These are phyloP conservation scores for Verticillium nubilum DNA, from an alignment of 2,329 filamentous ascomycete species.

Conservation along the genomic window DNA sequence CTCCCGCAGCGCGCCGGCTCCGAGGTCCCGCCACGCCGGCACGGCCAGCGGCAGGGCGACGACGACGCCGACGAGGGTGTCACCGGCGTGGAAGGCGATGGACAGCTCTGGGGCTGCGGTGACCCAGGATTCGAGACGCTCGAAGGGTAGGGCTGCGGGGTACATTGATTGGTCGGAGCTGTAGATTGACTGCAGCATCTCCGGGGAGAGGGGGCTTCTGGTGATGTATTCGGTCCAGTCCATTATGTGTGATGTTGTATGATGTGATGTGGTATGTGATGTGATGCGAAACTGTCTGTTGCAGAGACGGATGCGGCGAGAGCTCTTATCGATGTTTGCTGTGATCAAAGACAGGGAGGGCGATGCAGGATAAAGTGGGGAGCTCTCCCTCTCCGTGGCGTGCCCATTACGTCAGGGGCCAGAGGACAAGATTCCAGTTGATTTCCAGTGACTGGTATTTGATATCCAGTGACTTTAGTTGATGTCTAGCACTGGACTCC, in stretches of 20 bases:
- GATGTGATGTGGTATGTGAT: not conserved
- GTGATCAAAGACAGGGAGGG: not conserved
- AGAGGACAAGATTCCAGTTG: no score
- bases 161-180: conserved; percentile 26
- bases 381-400: not conserved
- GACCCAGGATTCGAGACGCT: conserved; percentile 22
- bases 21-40: conserved; percentile 19
- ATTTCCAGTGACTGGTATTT: no score
- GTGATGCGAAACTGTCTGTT: not conserved
- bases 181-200: conserved; percentile 16
- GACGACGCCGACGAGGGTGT: conserved; percentile 17
- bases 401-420: not conserved
- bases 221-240: not conserved
- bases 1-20: conserved; percentile 22
- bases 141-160: conserved; percentile 23
- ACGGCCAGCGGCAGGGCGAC: conserved; percentile 22
- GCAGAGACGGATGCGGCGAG: not conserved
- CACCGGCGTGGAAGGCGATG: conserved; percentile 13
- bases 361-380: not conserved
- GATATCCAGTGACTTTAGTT: no score
- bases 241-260: not conserved
- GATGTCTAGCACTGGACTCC: no score
- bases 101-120: conserved; percentile 19
- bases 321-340: not conserved
- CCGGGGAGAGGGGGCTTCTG: conserved; percentile 8